Evolutionary conservation across 208 protist genomes (phyloP).

Genomic region (Acanthamoeba sp.): DNA sequence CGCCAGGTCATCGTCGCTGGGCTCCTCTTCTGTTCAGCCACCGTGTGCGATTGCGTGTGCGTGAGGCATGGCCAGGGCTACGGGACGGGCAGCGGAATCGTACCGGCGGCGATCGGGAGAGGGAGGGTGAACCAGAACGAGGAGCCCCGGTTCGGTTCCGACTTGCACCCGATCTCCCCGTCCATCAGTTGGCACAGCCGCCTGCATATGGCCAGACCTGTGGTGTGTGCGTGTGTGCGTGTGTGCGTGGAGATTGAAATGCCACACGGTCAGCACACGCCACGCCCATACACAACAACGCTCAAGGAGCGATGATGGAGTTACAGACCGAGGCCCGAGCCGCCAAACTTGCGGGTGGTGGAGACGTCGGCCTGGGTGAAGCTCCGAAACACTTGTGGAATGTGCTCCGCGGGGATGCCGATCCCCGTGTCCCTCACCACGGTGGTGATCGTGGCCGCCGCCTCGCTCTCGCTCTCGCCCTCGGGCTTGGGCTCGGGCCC

Average conservation of each 20-base stretch:
- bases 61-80: neutral
- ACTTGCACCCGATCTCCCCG: neutral
- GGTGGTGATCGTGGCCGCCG: neutral
- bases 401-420: constrained; percentile 82
- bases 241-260: neutral
- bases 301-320: no score
- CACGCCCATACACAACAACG: no score
- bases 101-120: neutral
- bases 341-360: constrained; percentile 82
- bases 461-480: neutral
- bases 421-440: constrained; percentile 84
- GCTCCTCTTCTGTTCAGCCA: neutral
- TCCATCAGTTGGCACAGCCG: constrained; percentile 80
- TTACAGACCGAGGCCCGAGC: constrained; percentile 82
- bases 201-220: constrained; percentile 83
- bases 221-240: neutral
- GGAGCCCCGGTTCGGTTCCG: neutral
- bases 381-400: constrained; percentile 81
- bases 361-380: constrained; percentile 83
- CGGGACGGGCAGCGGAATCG: neutral
- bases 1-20: neutral
- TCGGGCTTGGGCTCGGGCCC: neutral
- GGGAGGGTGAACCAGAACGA: constrained; percentile 65
- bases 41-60: neutral
- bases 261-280: no score